A percentile compares a stretch with the other conserved stretches of the same genome.
Conservation (phyloP, 1,139 yeast genomes). For the Yamadazyma atlantica region DNA sequence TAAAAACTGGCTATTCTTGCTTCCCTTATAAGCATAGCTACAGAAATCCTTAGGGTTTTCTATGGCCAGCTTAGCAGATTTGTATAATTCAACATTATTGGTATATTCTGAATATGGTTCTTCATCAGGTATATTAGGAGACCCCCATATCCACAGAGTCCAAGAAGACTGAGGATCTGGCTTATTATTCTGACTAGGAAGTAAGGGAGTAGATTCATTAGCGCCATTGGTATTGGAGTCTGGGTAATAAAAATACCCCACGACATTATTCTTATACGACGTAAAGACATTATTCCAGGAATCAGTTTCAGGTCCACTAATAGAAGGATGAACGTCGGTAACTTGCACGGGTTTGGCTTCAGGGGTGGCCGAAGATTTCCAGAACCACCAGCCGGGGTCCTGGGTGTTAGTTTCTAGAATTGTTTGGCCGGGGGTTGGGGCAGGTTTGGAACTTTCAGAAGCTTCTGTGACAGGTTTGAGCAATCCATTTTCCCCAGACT, state of each 20-base stretch:
- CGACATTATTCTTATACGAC: conserved; percentile 7
- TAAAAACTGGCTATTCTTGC: conserved; percentile 16
- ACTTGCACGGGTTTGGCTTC: conserved; percentile 3
- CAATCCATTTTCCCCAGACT: conserved; percentile 3
- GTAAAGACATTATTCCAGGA: conserved; percentile 11
- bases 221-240: not conserved
- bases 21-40: conserved; percentile 36
- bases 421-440: not conserved
- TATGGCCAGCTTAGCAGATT: conserved; percentile 34
- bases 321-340: conserved; percentile 6
- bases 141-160: conserved; percentile 25
- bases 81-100: conserved; percentile 28
- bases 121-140: conserved; percentile 11
- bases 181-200: not conserved
- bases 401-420: not conserved
- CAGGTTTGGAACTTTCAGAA: conserved; percentile 8
- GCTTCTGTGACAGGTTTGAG: conserved; percentile 11
- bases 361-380: conserved; percentile 5
- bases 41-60: conserved; percentile 33
- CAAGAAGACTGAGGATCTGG: conserved; percentile 15
- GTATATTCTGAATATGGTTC: conserved; percentile 19
- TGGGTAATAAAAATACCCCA: conserved; percentile 10
- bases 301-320: conserved; percentile 2
- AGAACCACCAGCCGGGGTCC: conserved; percentile 10
- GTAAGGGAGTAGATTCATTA: conserved; percentile 3